These are phyloP conservation scores for Kodamaea sp. DNA, from an alignment of 1,139 yeast species.

Conservation along the genomic window DNA sequence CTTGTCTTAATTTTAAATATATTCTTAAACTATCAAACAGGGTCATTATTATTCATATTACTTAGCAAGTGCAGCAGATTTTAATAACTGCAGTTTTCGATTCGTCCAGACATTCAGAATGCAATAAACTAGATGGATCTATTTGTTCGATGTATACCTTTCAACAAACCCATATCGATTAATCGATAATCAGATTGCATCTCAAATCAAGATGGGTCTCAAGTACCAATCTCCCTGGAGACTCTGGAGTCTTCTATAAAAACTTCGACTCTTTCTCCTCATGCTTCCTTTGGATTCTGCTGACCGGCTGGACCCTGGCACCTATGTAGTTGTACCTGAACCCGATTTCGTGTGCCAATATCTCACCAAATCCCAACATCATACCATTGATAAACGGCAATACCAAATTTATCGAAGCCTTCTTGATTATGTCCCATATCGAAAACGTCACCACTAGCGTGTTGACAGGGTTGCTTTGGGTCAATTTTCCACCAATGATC, in stretches of 20 bases:
- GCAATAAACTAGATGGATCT: no score
- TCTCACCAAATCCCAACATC: conserved; percentile 97
- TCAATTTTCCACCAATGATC: not conserved
- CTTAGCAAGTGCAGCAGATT: no score
- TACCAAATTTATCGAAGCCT: conserved; percentile 70
- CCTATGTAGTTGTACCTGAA: conserved; percentile 78
- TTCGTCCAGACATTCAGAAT: no score
- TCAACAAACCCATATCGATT: no score
- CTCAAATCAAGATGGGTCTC: no score
- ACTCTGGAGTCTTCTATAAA: not conserved
- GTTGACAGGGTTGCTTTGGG: not conserved
- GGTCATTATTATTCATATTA: no score
- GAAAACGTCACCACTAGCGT: conserved; percentile 5
- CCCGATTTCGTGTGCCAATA: conserved; percentile 90
- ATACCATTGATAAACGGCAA: conserved; percentile 91
- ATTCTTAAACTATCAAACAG: no score
- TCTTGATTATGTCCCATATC: conserved; percentile 40
- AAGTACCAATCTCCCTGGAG: no score
- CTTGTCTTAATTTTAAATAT: no score
- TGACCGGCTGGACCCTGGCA: conserved; percentile 57
- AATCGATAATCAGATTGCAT: no score
- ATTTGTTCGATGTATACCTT: no score
- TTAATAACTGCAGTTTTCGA: no score
- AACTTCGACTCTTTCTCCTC: not conserved
- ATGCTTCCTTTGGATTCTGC: conserved; percentile 28